Evolutionary conservation across 2,329 filamentous ascomycete species (phyloP), one percentile per base, ranked within the genome.

Genomic region (Aspergillus cejpii): DNA sequence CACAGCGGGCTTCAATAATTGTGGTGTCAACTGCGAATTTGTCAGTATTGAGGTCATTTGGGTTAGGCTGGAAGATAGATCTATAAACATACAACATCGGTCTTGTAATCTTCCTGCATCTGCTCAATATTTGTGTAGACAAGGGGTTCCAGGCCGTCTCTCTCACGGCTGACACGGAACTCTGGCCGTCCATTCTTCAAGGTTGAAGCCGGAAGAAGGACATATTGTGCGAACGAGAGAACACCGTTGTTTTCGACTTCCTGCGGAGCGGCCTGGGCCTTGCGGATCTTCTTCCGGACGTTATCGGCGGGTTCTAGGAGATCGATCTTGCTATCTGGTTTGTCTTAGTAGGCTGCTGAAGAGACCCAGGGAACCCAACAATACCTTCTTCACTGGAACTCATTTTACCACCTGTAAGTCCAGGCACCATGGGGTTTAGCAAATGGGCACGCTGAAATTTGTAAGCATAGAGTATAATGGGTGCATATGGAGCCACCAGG

Each of bases 371-470:
- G 3, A 17, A 17, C 40, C 10, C 3, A 8, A 21, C 40, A 20
- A 14, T 59, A 62, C 60, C 63, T 55, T 57, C 69, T 48, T 84
- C 80, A 58, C 80, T 84, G n/a, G 83, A 78, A 60, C 79, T 84
- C 88, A 95, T 95, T 74, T 96, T 96, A 51, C 81, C 84, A 28
- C 87, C 83, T 53, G 78, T 74, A 8, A 97, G 73, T 29, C 92
- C 91, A 0, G 90, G 84, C 14, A 97, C 85, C 85, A 97, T 94
- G 15, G 87, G 81, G 67, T 89, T 89, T 76, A 89, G 84, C 44
- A 89, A 58, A 66, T 87, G 81, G 59, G 85, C 76, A 59, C 86
- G 69, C 69, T 65, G 38, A 66, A 42, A 66, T 59, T 19, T 20
- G 31, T 34, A 4, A 34, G 31, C 15, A 34, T 19, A 34, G 5